These are phyloP conservation scores for Sclerotinia borealis DNA, from an alignment of 2,329 filamentous ascomycete species.

Conservation along the genomic window DNA sequence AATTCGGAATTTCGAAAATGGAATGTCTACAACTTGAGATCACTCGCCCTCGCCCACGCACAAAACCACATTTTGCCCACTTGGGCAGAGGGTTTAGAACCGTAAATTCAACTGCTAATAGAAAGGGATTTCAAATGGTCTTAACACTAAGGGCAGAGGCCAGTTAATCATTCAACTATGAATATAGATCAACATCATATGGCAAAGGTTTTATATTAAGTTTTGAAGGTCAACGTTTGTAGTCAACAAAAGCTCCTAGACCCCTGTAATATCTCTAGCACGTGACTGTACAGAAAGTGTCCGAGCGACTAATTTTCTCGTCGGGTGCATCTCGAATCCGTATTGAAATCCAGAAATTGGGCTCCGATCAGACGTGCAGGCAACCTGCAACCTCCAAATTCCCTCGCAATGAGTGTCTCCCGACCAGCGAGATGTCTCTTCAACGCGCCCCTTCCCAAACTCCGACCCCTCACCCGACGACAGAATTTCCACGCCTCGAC, in stretches of 20 bases:
- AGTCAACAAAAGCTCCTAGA: background rate
- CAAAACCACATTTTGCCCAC: background rate
- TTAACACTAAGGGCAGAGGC: background rate
- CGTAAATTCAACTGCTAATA: background rate
- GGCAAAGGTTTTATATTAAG: background rate
- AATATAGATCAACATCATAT: background rate
- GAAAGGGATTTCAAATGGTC: too few relatives aligned
- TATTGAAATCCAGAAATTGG: slow-evolving; percentile 14
- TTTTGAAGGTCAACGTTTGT: background rate
- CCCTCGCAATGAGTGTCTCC: slow-evolving; percentile 40
- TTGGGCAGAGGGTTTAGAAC: background rate
- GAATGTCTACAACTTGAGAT: background rate
- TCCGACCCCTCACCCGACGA: slow-evolving; percentile 38
- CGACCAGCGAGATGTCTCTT: slow-evolving; percentile 45
- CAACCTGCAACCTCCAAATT: slow-evolving; percentile 14
- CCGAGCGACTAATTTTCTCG: slow-evolving; percentile 12
- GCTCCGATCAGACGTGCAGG: slow-evolving; percentile 23
- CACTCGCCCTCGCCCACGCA: background rate
- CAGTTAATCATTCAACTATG: background rate
- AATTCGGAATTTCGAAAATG: background rate
- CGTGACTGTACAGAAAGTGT: background rate
- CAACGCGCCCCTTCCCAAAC: slow-evolving; percentile 37
- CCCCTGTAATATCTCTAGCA: background rate
- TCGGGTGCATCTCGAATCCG: background rate
- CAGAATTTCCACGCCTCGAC: slow-evolving; percentile 44